Base-by-base conservation (phyloP, 2,329 filamentous ascomycete genomes). In the Penicillium sp. region DNA sequence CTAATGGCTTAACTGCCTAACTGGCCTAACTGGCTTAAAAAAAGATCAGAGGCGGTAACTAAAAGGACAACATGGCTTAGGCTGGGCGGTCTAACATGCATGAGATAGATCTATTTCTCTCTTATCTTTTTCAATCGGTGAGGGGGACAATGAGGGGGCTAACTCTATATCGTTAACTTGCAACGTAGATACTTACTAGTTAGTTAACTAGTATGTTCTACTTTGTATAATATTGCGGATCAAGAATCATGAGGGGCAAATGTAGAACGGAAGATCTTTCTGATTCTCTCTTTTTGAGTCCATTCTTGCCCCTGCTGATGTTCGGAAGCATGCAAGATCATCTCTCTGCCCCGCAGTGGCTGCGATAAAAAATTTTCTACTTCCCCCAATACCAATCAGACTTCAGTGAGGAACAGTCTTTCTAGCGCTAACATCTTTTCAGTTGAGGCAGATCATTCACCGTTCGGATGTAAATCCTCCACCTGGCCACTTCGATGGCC, bases 331-430 rank as follows among this genome's bases (percentile, higher is more conserved):
- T 67, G 63, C 63, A 59, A 65, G 60, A 67, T 67, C 63, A 62
- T 66, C 63, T 62, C 54, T 52, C 54, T 58, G 65, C 62, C 65
- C 65, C 65, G 64, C 65, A 63, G 54, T 66, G 60, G 54, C 58
- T 54, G 38, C 29, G 10, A 45, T 40, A 48, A 49, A 57, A 58
- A 61, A 62, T 61, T 65, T 55, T 64, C 59, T 42, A 43, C 29
- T 41, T 13, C 51, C 4, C 25, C 15, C 52, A 51, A 41, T 21
- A 37, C 65, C 56, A 66, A 65, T 64, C 56, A 40, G 19, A 53
- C 25, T 23, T 52, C 43, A 33, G 33, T 6, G 8, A 3, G 38
- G 41, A 50, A 46, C 49, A 33, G 25, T 57, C 46, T 54, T 54
- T 23, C 48, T 53, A 47, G 27, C 56, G 47, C 58, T 60, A 63